phyloP scores from a whole-genome alignment of 768 basidiomycete genomes.

The Asterophora lycoperdoides region DNA sequence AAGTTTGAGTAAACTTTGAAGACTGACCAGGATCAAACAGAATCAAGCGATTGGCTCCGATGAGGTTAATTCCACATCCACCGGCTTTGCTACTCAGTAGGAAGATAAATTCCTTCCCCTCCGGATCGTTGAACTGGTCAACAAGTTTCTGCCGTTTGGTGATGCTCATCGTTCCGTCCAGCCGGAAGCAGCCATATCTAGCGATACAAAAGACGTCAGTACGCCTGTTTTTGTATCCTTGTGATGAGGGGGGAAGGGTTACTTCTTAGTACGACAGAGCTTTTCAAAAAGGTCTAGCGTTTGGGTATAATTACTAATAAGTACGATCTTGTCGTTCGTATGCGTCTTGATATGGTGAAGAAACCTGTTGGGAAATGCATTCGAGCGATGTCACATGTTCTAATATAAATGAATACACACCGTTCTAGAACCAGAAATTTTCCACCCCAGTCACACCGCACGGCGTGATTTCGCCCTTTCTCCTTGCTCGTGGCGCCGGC shows the following conservation, averaged over 20 bases:
- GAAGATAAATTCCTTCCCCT: slow-evolving; percentile 92
- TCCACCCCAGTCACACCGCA: slow-evolving; percentile 82
- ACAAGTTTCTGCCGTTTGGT: slow-evolving; percentile 92
- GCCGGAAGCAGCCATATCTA: slow-evolving; percentile 85
- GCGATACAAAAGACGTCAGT: not conserved
- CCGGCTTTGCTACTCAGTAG: slow-evolving; percentile 93
- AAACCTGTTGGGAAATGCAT: slow-evolving; percentile 49
- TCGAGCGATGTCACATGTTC: not conserved
- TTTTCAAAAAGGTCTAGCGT: slow-evolving; percentile 93
- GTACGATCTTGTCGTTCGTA: slow-evolving; percentile 91
- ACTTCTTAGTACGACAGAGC: slow-evolving; percentile 83
- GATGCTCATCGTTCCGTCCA: slow-evolving; percentile 95
- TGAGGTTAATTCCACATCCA: slow-evolving; percentile 95
- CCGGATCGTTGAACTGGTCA: slow-evolving; percentile 92
- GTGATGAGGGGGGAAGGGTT: slow-evolving; percentile 15
- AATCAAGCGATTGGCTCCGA: slow-evolving; percentile 93
- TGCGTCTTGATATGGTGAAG: slow-evolving; percentile 75
- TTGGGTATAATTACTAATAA: slow-evolving; percentile 96
- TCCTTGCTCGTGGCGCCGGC: slow-evolving; percentile 40
- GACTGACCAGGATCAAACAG: slow-evolving; percentile 85
- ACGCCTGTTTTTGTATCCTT: not conserved
- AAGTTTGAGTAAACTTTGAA: too few relatives aligned
- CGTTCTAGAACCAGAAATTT: slow-evolving; percentile 93
- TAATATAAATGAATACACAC: slow-evolving; percentile 36
- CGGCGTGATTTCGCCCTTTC: slow-evolving; percentile 42